Percentiles rank a stretch among this genome's conserved stretches.
Evolutionary conservation across 2,329 filamentous ascomycete species (phyloP).

Genomic region (Microsporum canis): DNA sequence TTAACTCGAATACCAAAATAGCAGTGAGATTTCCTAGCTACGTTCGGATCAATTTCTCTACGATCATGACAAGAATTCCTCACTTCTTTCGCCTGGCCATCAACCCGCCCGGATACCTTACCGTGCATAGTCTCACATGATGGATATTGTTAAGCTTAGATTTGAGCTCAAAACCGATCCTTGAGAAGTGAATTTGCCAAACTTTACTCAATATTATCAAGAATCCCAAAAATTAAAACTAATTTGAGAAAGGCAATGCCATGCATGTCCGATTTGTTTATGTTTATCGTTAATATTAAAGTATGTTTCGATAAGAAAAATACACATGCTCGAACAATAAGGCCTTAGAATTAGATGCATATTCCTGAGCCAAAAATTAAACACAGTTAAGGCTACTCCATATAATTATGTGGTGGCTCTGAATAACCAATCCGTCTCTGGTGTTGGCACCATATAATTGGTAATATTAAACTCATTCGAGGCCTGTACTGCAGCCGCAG

Average conservation of each 20-base stretch:
- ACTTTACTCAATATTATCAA: background rate
- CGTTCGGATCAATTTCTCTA: background rate
- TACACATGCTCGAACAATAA: background rate
- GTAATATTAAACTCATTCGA: slow-evolving; percentile 35
- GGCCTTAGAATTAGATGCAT: background rate
- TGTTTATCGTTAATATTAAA: background rate
- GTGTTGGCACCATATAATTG: slow-evolving; percentile 37
- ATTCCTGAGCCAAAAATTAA: background rate
- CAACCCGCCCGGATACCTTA: background rate
- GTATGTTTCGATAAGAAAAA: background rate
- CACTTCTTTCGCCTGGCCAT: background rate
- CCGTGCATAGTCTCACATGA: background rate
- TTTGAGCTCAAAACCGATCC: background rate
- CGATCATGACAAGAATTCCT: background rate
- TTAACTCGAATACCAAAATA: background rate
- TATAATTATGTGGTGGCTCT: slow-evolving; percentile 4
- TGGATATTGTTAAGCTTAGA: background rate
- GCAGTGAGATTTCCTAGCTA: background rate
- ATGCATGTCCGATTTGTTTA: background rate
- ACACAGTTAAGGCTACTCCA: background rate
- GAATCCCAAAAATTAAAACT: background rate
- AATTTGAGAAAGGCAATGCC: background rate
- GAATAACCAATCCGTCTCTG: slow-evolving; percentile 38
- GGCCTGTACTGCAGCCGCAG: background rate
- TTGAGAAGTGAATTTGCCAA: background rate